Evolutionary conservation across 805 yeast species (phyloP).

Genomic region (Barnettozyma salicaria): DNA sequence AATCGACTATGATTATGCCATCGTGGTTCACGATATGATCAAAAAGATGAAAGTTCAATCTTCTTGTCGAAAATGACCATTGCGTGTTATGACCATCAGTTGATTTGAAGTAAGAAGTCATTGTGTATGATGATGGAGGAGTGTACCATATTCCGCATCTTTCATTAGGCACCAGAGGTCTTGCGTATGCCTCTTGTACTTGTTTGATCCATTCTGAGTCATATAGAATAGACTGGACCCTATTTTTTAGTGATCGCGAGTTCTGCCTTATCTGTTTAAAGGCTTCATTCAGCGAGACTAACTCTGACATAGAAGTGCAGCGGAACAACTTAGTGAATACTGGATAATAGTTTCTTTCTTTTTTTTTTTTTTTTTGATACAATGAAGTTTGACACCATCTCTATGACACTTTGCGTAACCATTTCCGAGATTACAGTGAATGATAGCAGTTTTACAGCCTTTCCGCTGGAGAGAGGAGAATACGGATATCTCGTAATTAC

Average conservation of each 20-base stretch:
- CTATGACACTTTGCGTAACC: no score
- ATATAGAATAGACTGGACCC: conserved; percentile 64
- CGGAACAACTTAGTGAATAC: no score
- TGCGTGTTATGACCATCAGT: conserved; percentile 85
- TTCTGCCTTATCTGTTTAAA: no score
- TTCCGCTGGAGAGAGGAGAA: no score
- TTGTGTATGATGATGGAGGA: conserved; percentile 35
- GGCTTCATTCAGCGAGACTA: no score
- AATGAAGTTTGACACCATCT: no score
- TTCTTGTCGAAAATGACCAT: conserved; percentile 71
- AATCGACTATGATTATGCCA: conserved; percentile 67
- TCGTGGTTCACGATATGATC: conserved; percentile 35
- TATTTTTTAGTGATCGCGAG: conserved; percentile 41
- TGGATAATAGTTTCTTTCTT: no score
- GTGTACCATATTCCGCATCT: conserved; percentile 88
- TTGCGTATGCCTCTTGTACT: conserved; percentile 31
- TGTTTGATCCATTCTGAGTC: conserved; percentile 50
- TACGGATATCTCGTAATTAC: no score
- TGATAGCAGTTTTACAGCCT: no score
- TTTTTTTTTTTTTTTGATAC: no score
- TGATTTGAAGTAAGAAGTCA: conserved; percentile 71
- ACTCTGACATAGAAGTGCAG: no score
- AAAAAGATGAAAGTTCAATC: conserved; percentile 70
- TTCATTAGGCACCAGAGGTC: conserved; percentile 64
- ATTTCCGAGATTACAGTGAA: no score